These are phyloP conservation scores for Oxytropis ochrocephala DNA, from an alignment of 306 rosid genomes.

Conservation along the genomic window DNA sequence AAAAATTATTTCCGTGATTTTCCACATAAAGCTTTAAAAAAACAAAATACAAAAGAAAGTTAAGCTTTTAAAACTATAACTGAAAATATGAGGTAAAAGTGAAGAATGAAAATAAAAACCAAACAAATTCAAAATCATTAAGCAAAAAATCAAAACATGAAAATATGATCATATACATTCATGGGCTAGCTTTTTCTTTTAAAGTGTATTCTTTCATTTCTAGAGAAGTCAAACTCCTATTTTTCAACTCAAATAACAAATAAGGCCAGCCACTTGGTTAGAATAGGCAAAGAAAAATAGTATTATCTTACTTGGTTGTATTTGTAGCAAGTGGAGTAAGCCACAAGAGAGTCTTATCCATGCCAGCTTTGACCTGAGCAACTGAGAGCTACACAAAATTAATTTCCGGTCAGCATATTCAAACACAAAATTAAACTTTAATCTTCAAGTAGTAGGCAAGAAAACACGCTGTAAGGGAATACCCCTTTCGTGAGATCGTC, in stretches of 20 bases:
- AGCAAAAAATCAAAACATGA: no score
- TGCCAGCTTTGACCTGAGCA: constrained; percentile 56
- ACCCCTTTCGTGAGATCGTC: constrained; percentile 55
- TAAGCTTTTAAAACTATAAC: no score
- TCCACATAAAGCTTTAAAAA: no score
- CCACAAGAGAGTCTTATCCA: constrained; percentile 76
- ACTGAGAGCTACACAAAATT: constrained; percentile 46
- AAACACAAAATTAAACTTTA: neutral
- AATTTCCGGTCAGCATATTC: constrained; percentile 16
- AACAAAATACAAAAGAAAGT: no score
- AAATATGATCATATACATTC: no score
- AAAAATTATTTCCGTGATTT: no score
- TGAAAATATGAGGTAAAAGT: no score
- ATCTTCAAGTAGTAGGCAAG: neutral
- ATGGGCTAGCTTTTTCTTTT: neutral
- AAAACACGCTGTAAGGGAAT: neutral
- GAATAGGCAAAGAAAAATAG: neutral
- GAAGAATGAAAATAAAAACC: no score
- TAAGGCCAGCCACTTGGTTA: neutral
- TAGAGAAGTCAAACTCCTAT: neutral
- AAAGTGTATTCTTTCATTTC: neutral
- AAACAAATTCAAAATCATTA: no score
- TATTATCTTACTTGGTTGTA: constrained; percentile 61
- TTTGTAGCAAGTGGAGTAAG: constrained; percentile 75
- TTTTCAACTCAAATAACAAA: neutral